Percentiles rank a stretch among this genome's conserved stretches.
Evolutionary conservation across 768 basidiomycete genomes (phyloP).

Genomic region (Auriscalpium microsporum): DNA sequence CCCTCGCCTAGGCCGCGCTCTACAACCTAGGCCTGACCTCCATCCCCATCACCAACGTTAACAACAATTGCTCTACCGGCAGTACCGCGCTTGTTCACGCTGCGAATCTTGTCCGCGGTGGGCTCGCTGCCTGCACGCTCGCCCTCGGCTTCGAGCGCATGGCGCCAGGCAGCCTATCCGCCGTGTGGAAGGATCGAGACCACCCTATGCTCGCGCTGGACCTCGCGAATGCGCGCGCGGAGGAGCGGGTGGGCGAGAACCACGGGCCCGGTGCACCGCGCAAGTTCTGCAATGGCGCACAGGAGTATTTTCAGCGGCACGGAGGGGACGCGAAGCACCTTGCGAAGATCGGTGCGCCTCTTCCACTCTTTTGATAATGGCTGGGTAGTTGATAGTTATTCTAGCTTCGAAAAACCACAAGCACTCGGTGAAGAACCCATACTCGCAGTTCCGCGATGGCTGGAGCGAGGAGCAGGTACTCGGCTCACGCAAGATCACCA

Average conservation of each 20-base stretch:
- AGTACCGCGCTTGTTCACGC: conserved; percentile 71
- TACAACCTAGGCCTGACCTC: conserved; percentile 79
- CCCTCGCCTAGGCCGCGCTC: conserved; percentile 47
- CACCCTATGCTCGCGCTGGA: conserved; percentile 42
- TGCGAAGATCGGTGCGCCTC: conserved; percentile 61
- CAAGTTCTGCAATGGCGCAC: conserved; percentile 63
- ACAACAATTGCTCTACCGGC: conserved; percentile 83
- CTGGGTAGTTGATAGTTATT: neutral
- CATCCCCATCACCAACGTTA: conserved; percentile 81
- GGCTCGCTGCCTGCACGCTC: conserved; percentile 63
- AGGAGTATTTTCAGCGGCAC: conserved; percentile 72
- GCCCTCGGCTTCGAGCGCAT: conserved; percentile 86
- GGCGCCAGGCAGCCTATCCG: conserved; percentile 61
- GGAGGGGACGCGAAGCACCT: conserved; percentile 60
- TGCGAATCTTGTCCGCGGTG: conserved; percentile 60
- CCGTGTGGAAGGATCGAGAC: conserved; percentile 46
- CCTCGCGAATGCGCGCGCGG: conserved; percentile 38
- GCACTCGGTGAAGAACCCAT: conserved; percentile 77
- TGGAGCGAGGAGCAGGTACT: conserved; percentile 69
- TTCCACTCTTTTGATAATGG: neutral
- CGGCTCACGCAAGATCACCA: conserved; percentile 57
- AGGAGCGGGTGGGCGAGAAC: conserved; percentile 46
- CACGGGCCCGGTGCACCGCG: conserved; percentile 63
- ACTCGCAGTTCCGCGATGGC: conserved; percentile 76
- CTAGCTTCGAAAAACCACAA: conserved; percentile 64